Base-by-base conservation (phyloP, 306 rosid species). In the Quercus agrifolia region DNA sequence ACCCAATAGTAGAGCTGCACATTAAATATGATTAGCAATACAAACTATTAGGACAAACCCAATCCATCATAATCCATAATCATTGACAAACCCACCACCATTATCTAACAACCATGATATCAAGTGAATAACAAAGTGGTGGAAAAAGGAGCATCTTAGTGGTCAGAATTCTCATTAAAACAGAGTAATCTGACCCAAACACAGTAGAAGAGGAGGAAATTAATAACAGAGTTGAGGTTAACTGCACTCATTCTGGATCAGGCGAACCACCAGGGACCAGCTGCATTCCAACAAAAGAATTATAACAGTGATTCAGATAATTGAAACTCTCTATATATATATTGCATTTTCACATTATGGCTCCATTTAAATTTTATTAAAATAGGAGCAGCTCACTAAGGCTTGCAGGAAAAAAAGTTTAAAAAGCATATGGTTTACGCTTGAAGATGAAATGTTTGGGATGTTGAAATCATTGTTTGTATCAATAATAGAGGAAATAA, bases 191-290 rank as follows among this genome's bases (percentile, higher is more conserved):
- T 70, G 83, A 13, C 74, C 56, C 44, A 63, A 79, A 49, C 30
- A 20, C 74, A 70, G 28, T 70, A 69, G 30, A 70, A 57, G 64
- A 12, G 71, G 78, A 31, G 74, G 51, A 74, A 63, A 52, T 73
- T 56, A 35, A 69, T 38, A 56, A 58, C 73, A 78, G 52, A 57
- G 74, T n/a, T 59, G 63, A 80, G 33, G 21, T 79, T 41, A 25
- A n/a, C 33, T 3, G 66, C 69, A 15, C 64, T 67, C 86, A 89
- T 79, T 92, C 97, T 31, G 91, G 82, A 70, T 92, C 97, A 70
- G 95, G 97, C 52, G 97, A 90, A 75, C 95, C 93, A 41, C 97
- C 97, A 3, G 95, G 97, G 25, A 92, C 97, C 87, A 90, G 82
- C 97, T 92, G 91, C 92, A 87, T 81, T 81, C 78, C 3, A 46